These are phyloP conservation scores for Malassezia pachydermatis DNA, from an alignment of 1,284 basidiomycete genomes.

Conservation along the genomic window DNA sequence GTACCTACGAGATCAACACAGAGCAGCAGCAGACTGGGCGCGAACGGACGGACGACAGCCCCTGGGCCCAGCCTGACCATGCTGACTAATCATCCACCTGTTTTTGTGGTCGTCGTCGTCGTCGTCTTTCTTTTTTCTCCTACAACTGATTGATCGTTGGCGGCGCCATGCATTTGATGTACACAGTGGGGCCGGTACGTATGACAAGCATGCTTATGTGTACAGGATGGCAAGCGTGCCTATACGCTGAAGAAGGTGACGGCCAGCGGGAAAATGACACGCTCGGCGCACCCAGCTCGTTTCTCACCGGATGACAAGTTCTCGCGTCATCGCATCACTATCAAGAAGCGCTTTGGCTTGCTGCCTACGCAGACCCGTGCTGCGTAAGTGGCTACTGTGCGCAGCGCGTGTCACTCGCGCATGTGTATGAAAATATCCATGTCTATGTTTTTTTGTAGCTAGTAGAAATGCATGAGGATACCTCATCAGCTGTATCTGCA, in stretches of 20 bases:
- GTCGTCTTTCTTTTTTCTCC: background rate
- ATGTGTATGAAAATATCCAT: too few species aligned
- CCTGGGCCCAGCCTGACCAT: too few species aligned
- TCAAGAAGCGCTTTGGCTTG: slow-evolving; percentile 46
- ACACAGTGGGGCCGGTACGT: slow-evolving; percentile 39
- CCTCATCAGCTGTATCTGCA: background rate
- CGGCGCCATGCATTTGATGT: slow-evolving; percentile 49
- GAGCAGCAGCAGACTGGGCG: too few species aligned
- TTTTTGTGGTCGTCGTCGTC: background rate
- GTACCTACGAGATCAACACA: too few species aligned
- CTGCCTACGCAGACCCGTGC: slow-evolving; percentile 26
- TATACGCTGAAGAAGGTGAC: slow-evolving; percentile 47
- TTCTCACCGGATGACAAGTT: slow-evolving; percentile 49
- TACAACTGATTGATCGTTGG: too few species aligned
- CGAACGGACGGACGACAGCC: too few species aligned
- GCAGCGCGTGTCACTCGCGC: too few species aligned
- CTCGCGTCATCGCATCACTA: slow-evolving; percentile 42
- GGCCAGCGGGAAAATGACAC: slow-evolving; percentile 35
- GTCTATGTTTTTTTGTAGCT: background rate
- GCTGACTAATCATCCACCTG: slow-evolving; percentile 8
- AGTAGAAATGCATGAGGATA: background rate
- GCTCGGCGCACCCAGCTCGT: slow-evolving; percentile 42
- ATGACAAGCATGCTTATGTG: background rate
- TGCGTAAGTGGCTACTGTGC: background rate
- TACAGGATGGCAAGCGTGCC: slow-evolving; percentile 43